Percentiles rank a stretch among this genome's conserved stretches.
phyloP scores from a whole-genome alignment of 2,329 filamentous ascomycete genomes.

The Trichoderma semiorbis region DNA sequence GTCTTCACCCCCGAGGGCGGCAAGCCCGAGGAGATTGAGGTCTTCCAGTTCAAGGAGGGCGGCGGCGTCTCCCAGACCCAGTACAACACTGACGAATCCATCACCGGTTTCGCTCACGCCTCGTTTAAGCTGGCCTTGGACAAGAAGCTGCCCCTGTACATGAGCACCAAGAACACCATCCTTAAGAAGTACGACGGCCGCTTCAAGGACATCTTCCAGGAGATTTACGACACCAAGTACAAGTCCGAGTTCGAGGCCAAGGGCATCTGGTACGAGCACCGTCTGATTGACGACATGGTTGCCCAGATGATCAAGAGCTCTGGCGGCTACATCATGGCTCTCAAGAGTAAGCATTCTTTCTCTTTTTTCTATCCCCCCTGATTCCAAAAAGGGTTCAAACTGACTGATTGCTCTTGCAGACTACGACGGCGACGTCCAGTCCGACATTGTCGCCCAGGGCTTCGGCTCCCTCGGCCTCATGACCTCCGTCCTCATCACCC shows the following conservation, averaged over 20 bases:
- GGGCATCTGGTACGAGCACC: conserved; percentile 98
- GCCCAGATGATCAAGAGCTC: conserved; percentile 99
- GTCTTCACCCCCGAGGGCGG: conserved; percentile 83
- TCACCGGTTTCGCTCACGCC: conserved; percentile 89
- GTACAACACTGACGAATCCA: conserved; percentile 98
- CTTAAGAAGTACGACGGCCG: conserved; percentile 97
- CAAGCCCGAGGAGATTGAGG: conserved; percentile 79
- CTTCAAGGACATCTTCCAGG: conserved; percentile 99
- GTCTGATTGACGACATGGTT: conserved; percentile 99
- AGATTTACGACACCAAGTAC: conserved; percentile 86
- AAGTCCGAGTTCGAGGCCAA: conserved; percentile 84
- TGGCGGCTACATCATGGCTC: conserved; percentile 93
- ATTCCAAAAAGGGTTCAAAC: background rate
- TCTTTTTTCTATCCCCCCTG: too few species aligned
- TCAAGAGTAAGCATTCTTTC: conserved; percentile 75
- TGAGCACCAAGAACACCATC: conserved; percentile 99
- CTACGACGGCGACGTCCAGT: conserved; percentile 98
- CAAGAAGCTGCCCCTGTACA: conserved; percentile 91
- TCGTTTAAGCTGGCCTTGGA: conserved; percentile 92
- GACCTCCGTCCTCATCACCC: conserved; percentile 96
- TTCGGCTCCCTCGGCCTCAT: conserved; percentile 98
- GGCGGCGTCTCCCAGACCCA: conserved; percentile 91
- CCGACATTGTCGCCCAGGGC: conserved; percentile 95
- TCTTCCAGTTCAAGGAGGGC: conserved; percentile 82
- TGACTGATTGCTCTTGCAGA: conserved; percentile 48